These are phyloP conservation scores for Aspergillus sp. DNA, from an alignment of 2,329 filamentous ascomycete genomes.

Conservation along the genomic window DNA sequence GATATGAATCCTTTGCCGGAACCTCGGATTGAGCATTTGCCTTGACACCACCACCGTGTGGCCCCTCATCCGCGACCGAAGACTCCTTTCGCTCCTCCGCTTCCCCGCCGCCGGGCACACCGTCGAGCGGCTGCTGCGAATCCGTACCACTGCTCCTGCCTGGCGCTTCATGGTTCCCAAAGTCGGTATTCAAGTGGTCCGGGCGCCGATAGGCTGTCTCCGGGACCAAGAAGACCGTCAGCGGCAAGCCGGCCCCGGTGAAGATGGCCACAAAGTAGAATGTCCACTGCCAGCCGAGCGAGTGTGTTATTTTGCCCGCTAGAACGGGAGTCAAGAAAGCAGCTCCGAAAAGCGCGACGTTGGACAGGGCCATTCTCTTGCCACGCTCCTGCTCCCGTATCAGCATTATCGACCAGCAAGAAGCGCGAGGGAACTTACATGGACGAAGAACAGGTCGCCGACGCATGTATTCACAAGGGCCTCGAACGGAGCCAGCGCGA, in stretches of 20 bases:
- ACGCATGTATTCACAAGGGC: conserved; percentile 80
- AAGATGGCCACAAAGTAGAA: conserved; percentile 89
- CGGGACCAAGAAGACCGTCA: conserved; percentile 69
- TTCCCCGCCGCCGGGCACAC: conserved; percentile 7
- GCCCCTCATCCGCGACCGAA: neutral
- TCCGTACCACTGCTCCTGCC: conserved; percentile 8
- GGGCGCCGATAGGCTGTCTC: conserved; percentile 72
- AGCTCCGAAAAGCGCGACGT: conserved; percentile 60
- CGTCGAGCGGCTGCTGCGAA: conserved; percentile 3
- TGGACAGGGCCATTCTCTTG: conserved; percentile 74
- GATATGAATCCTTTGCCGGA: conserved; percentile 47
- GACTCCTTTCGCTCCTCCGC: conserved; percentile 5
- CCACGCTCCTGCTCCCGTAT: conserved; percentile 52
- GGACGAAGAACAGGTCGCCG: conserved; percentile 84
- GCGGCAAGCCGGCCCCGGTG: conserved; percentile 57
- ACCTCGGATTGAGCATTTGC: conserved; percentile 2
- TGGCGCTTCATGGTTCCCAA: conserved; percentile 31
- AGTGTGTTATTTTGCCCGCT: conserved; percentile 72
- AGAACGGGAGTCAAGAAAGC: conserved; percentile 78
- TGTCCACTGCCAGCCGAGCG: conserved; percentile 73
- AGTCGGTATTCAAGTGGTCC: conserved; percentile 59
- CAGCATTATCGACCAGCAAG: neutral
- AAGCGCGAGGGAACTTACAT: conserved; percentile 43
- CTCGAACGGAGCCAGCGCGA: conserved; percentile 82
- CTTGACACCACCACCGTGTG: conserved; percentile 1